phyloP scores from a whole-genome alignment of 352 stramenopile species.

The Phytophthora pini region DNA sequence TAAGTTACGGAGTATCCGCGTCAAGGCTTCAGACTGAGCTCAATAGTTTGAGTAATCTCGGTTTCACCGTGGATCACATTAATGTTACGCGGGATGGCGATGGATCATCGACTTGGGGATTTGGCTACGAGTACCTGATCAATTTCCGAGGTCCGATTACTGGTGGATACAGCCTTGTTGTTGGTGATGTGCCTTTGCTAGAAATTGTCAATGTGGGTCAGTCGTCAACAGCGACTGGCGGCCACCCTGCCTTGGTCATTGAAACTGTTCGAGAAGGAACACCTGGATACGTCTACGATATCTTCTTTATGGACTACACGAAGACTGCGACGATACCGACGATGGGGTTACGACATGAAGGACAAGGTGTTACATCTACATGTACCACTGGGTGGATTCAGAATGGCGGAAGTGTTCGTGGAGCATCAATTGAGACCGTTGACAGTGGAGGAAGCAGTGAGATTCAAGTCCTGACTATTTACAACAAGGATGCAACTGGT shows the following conservation, averaged over 20 bases:
- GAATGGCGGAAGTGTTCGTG: slow-evolving; percentile 46
- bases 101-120: slow-evolving; percentile 70
- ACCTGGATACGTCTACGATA: slow-evolving; percentile 71
- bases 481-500: slow-evolving; percentile 16
- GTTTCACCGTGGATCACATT: slow-evolving; percentile 44
- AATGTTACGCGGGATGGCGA: slow-evolving; percentile 72
- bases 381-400: slow-evolving; percentile 40
- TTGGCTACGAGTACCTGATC: slow-evolving; percentile 82
- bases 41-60: slow-evolving; percentile 64
- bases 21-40: slow-evolving; percentile 62
- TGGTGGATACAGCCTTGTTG: slow-evolving; percentile 60
- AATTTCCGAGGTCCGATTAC: slow-evolving; percentile 61
- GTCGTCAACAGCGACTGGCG: slow-evolving; percentile 42
- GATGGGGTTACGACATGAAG: slow-evolving; percentile 50
- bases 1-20: slow-evolving; percentile 76
- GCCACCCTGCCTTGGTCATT: slow-evolving; percentile 66
- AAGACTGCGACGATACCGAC: slow-evolving; percentile 4
- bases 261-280: slow-evolving; percentile 70
- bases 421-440: slow-evolving; percentile 49
- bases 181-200: slow-evolving; percentile 62
- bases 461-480: slow-evolving; percentile 59
- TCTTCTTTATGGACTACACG: slow-evolving; percentile 69
- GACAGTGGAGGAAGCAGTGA: slow-evolving; percentile 65
- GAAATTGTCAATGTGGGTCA: slow-evolving; percentile 59
- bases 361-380: not conserved